Evolutionary conservation across 768 basidiomycete genomes (phyloP).

Genomic region (Mycena olivaceomarginata): DNA sequence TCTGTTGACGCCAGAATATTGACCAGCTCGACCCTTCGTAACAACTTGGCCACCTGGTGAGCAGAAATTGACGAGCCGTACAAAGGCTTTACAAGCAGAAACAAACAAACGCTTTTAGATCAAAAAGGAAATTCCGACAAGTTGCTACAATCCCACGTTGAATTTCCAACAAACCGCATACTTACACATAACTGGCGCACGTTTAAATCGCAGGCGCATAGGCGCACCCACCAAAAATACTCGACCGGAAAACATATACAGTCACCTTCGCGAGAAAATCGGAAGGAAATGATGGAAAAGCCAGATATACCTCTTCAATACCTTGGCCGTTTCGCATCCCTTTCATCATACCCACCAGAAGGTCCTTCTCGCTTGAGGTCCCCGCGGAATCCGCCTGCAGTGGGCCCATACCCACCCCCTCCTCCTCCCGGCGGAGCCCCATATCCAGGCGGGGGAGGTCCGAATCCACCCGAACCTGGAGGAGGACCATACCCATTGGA

Average conservation of each 20-base stretch:
- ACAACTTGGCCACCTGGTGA: too few species aligned
- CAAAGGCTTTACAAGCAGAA: too few species aligned
- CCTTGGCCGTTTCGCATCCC: slow-evolving; percentile 88
- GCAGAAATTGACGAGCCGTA: too few species aligned
- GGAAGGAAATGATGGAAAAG: slow-evolving; percentile 52
- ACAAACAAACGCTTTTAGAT: too few species aligned
- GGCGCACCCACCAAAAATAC: slow-evolving; percentile 36
- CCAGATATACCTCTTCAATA: slow-evolving; percentile 72
- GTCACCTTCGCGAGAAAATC: slow-evolving; percentile 45
- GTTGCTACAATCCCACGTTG: slow-evolving; percentile 8
- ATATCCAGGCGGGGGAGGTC: slow-evolving; percentile 54
- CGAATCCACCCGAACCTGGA: slow-evolving; percentile 54
- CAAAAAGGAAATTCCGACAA: neutral
- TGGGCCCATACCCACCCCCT: slow-evolving; percentile 63
- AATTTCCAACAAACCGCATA: slow-evolving; percentile 35
- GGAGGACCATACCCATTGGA: slow-evolving; percentile 73
- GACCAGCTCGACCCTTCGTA: too few species aligned
- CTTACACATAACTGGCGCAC: slow-evolving; percentile 34
- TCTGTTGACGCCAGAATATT: too few species aligned
- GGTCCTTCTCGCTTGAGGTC: slow-evolving; percentile 88
- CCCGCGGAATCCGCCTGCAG: slow-evolving; percentile 78
- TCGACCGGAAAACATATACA: slow-evolving; percentile 41
- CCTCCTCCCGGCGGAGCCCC: slow-evolving; percentile 66
- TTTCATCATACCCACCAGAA: slow-evolving; percentile 87
- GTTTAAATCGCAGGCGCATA: slow-evolving; percentile 17